Evolutionary conservation across 1,284 basidiomycete genomes (phyloP), one percentile per base, ranked within the genome.

Genomic region (Somion occarium): DNA sequence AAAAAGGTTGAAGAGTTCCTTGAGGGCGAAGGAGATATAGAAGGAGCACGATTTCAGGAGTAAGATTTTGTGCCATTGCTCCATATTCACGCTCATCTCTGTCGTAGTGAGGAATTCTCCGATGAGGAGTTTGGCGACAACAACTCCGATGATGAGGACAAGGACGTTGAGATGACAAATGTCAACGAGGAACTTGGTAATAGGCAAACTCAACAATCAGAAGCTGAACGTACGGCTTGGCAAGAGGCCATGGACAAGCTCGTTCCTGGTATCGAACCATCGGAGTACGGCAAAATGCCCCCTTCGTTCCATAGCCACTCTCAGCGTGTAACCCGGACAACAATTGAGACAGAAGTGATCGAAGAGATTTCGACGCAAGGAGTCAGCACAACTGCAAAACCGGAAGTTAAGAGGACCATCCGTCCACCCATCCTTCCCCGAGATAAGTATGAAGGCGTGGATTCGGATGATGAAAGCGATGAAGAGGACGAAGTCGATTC

Each of bases 1-100:
- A 73, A 79, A 55, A 91, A 92, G 65, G 90, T 98, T 0, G 85
- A 91, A 61, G 74, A 76, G 25, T 98, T 98, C 64, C 82, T 98
- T 1, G 85, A 93, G 58, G 92, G 89, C 1, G 71, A 93, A 64
- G 94, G 94, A 3, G 86, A 90, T 56, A 56, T 96, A 3, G 85
- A 92, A 59, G 94, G 94, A 1, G 94, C 92, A 0, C 69, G 76
- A 55, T 95, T 98, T 61, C 82, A 86, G 46, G 93, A 95, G 93
- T 96, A 69, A 62, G 89, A 49, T 54, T 49, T 46, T 49, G 37
- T 49, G 26, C 44, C 22, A 25, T 44, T 22, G 25, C 25, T 51
- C 30, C 15, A 7, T 34, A 51, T 49, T 22, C 30, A 50, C 43
- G 46, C 19, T 38, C 22, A 42, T 26, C 13, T 30, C 38, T 51